Conservation (phyloP, 176 grass and related monocot species). For the Triticum turgidum region DNA sequence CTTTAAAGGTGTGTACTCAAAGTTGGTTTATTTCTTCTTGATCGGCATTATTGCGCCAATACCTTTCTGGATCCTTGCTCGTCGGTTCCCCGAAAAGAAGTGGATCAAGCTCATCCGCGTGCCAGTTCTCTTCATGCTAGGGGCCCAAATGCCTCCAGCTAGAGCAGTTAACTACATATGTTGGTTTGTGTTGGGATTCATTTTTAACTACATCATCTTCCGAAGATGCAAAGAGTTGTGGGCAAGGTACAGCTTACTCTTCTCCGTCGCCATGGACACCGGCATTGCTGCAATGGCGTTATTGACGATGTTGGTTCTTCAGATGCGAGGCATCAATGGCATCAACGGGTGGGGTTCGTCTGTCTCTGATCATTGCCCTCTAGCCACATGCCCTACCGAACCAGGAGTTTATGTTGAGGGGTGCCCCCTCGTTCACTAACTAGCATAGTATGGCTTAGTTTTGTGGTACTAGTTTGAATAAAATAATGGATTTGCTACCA, state of each 20-base stretch:
- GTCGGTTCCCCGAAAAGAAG: not conserved
- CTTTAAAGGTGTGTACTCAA: not conserved
- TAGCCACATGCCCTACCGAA: conserved; percentile 1
- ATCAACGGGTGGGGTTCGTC: not conserved
- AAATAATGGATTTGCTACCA: too few relatives aligned
- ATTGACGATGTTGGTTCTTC: not conserved
- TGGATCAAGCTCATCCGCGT: conserved; percentile 11
- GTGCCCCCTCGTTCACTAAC: not conserved
- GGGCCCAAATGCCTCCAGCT: not conserved
- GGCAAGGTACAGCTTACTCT: not conserved
- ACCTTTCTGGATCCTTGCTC: not conserved
- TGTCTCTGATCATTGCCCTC: not conserved
- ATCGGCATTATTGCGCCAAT: not conserved
- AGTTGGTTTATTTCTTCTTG: not conserved
- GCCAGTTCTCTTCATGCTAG: not conserved
- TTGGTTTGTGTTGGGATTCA: not conserved
- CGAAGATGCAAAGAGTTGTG: not conserved
- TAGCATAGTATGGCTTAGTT: not conserved
- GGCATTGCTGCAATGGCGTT: not conserved
- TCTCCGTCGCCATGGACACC: not conserved
- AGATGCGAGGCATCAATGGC: not conserved
- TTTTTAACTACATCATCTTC: not conserved
- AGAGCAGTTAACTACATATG: not conserved
- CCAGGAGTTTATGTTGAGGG: not conserved
- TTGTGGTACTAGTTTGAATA: too few relatives aligned